A percentile compares a stretch with the other conserved stretches of the same genome.
Evolutionary conservation across 1,139 yeast species (phyloP).

Genomic region (Taphrina deformans): DNA sequence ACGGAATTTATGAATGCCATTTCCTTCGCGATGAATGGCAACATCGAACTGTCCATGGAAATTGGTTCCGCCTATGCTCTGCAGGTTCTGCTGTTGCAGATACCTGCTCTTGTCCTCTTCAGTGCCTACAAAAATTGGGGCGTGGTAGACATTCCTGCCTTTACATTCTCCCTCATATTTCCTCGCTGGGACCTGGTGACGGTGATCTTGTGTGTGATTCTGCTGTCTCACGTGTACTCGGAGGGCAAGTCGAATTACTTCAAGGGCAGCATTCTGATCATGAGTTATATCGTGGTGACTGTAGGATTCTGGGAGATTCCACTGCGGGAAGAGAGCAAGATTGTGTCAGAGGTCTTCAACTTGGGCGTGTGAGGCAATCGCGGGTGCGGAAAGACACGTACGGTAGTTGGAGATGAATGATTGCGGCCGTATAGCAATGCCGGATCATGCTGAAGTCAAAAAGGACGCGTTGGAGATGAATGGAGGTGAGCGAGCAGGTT

Average conservation of each 20-base stretch:
- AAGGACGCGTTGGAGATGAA: too few species aligned
- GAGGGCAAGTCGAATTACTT: conserved; percentile 96
- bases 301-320: conserved; percentile 63
- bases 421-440: too few species aligned
- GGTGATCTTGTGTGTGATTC: conserved; percentile 76
- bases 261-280: conserved; percentile 79
- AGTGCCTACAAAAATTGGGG: conserved; percentile 55
- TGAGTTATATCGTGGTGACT: conserved; percentile 73
- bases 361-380: not conserved
- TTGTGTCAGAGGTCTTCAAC: not conserved
- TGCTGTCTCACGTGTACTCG: conserved; percentile 90
- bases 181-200: conserved; percentile 96
- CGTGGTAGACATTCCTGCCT: conserved; percentile 40
- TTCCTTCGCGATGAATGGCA: conserved; percentile 93
- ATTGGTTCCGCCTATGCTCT: conserved; percentile 96
- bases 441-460: too few species aligned
- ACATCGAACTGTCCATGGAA: conserved; percentile 91
- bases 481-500: too few species aligned
- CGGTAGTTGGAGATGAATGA: too few species aligned
- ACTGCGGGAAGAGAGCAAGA: conserved; percentile 16
- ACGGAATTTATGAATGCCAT: conserved; percentile 96
- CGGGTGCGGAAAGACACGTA: too few species aligned
- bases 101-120: conserved; percentile 82
- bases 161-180: conserved; percentile 62
- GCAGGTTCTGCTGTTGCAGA: conserved; percentile 92